A percentile compares a stretch with the other conserved stretches of the same genome.
Evolutionary conservation across 331 rosid species (phyloP).

Genomic region (Quercus tomentella): DNA sequence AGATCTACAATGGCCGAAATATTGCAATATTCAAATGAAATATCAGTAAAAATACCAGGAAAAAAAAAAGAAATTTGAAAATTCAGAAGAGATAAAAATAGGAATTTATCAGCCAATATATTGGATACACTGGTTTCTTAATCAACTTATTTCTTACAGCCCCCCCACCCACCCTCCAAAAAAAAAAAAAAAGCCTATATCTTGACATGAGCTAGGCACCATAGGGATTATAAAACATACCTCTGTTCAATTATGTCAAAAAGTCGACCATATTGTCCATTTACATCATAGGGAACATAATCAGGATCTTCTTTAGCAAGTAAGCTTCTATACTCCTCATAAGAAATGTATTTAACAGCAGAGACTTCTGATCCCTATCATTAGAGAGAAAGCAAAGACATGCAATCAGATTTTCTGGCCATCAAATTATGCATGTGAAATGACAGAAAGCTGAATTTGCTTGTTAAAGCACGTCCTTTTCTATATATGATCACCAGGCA

Average conservation of each 20-base stretch:
- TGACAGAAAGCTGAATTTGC: not conserved
- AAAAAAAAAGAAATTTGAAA: too few species aligned
- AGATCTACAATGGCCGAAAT: too few species aligned
- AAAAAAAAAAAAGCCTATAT: not conserved
- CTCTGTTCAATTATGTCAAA: conserved; percentile 73
- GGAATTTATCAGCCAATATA: too few species aligned
- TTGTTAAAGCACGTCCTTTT: not conserved
- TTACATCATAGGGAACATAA: conserved; percentile 69
- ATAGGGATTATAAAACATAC: conserved; percentile 25
- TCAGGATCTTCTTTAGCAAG: conserved; percentile 69
- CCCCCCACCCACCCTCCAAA: too few species aligned
- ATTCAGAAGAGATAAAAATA: too few species aligned
- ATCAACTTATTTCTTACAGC: not conserved
- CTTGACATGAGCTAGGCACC: not conserved
- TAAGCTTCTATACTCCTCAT: conserved; percentile 61
- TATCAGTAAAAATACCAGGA: too few species aligned
- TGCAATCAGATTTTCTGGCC: not conserved
- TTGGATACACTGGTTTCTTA: not conserved
- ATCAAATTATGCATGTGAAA: not conserved
- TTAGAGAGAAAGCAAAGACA: conserved; percentile 11
- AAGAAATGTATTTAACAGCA: conserved; percentile 78
- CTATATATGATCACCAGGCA: not conserved
- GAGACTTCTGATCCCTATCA: conserved; percentile 86
- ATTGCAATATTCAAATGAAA: too few species aligned
- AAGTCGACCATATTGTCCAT: conserved; percentile 71